Evolutionary conservation across 768 basidiomycete genomes (phyloP), one percentile per base, ranked within the genome.

Genomic region (Fistulinella prunicolor): DNA sequence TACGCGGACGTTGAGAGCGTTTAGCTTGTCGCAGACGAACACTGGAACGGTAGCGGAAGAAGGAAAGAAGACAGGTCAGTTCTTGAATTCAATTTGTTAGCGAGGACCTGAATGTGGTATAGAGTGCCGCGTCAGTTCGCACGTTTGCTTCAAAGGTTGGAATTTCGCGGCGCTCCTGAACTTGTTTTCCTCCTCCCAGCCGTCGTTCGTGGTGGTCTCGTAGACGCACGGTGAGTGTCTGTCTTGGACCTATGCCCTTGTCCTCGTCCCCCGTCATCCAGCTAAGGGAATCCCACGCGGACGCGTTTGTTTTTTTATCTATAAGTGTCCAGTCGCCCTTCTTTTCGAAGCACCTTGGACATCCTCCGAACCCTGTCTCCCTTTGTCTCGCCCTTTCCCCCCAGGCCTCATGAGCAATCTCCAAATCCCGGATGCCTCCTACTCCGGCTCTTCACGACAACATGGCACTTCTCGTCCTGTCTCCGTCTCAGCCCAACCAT

Each of bases 401-500:
- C 40, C 39, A 50, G 46, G 19, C 51, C 22, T 32, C 39, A 67
- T 67, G 66, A 61, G 54, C 54, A 68, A 46, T 30, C 69, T 78
- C 16, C 76, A 77, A 59, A 73, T 77, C 24, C 76, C 76, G 13
- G 75, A 76, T 38, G 44, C 63, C 10, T 66, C 73, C 10, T 58
- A 75, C 49, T 58, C 75, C 17, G 73, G 75, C 32, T 72, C 75
- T 22, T 79, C 80, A 37, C 71, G 77, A 29, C 70, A 72, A 24
- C 59, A 70, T 14, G 62, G 63, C 10, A 34, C 64, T 8, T 65
- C 72, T 8, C 70, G 84, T n/a, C 80, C 84, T 1, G 76, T 75
- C n/a, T 85, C 83, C 10, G 81, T 80, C 29, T 68, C 75, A 6
- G 77, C 74, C 4, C 75, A 82, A 26, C 73, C 81, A 20, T 70